These are phyloP conservation scores for Zoysia matrella DNA, from an alignment of 202 grass and related monocot species.

Conservation along the genomic window DNA sequence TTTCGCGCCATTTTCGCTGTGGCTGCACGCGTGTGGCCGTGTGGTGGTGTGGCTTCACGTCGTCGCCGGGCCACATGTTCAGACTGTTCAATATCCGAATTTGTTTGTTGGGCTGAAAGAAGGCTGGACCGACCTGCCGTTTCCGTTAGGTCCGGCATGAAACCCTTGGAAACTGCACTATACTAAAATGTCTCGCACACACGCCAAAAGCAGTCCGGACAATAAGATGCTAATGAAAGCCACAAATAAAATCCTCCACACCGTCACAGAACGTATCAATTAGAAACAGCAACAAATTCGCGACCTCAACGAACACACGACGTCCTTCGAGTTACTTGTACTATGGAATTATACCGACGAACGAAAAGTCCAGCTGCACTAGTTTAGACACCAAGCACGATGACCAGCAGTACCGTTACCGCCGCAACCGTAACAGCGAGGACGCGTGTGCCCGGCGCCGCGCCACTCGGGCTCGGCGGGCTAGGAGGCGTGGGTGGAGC, in stretches of 20 bases:
- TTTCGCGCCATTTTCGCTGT: not conserved
- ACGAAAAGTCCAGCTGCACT: not conserved
- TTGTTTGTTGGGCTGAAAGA: too few relatives aligned
- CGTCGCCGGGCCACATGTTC: not conserved
- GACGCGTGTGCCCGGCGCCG: not conserved
- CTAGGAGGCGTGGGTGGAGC: not conserved
- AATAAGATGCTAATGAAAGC: not conserved
- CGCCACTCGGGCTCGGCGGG: conserved; percentile 34
- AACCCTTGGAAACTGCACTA: not conserved
- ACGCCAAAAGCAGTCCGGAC: not conserved
- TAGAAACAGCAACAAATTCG: not conserved
- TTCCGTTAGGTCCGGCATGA: not conserved
- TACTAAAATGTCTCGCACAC: too few relatives aligned
- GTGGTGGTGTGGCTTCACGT: too few relatives aligned
- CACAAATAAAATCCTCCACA: not conserved
- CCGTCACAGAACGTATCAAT: not conserved
- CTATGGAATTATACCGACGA: not conserved
- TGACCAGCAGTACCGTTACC: conserved; percentile 28
- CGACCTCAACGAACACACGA: not conserved
- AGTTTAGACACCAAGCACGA: conserved; percentile 14
- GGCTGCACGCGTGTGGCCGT: too few relatives aligned
- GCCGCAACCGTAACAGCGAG: not conserved
- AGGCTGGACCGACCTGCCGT: not conserved
- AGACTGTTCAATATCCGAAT: too few relatives aligned
- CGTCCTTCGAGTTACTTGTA: not conserved